phyloP scores from a whole-genome alignment of 805 yeast species.

The Teunomyces lycoperdinae region DNA sequence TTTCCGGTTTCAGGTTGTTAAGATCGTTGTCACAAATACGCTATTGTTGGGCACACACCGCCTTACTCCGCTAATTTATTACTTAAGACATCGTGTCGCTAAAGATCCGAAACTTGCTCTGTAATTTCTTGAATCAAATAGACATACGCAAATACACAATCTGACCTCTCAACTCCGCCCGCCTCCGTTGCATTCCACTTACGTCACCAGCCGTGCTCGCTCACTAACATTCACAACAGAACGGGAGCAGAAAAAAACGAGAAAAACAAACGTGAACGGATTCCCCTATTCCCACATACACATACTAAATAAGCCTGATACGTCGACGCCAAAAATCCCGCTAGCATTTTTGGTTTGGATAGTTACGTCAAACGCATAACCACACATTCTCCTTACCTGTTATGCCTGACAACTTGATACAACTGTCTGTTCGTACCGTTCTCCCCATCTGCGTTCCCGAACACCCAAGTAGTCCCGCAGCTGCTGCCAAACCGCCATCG shows the following conservation, averaged over 20 bases:
- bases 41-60: neutral
- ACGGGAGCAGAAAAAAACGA: neutral
- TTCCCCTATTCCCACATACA: neutral
- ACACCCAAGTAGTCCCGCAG: neutral
- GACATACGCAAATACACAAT: neutral
- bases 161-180: neutral
- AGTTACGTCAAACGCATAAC: neutral
- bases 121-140: neutral
- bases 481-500: neutral
- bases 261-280: neutral
- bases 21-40: neutral
- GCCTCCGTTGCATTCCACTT: neutral
- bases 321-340: neutral
- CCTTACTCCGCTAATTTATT: neutral
- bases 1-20: neutral
- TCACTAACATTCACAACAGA: neutral
- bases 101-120: neutral
- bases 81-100: neutral
- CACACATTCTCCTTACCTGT: neutral
- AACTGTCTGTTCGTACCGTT: neutral
- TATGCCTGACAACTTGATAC: neutral
- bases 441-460: neutral
- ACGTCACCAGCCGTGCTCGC: neutral
- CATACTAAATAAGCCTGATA: neutral
- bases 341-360: neutral